Conservation (phyloP, 768 basidiomycete species). For the Steccherinum ochraceum region DNA sequence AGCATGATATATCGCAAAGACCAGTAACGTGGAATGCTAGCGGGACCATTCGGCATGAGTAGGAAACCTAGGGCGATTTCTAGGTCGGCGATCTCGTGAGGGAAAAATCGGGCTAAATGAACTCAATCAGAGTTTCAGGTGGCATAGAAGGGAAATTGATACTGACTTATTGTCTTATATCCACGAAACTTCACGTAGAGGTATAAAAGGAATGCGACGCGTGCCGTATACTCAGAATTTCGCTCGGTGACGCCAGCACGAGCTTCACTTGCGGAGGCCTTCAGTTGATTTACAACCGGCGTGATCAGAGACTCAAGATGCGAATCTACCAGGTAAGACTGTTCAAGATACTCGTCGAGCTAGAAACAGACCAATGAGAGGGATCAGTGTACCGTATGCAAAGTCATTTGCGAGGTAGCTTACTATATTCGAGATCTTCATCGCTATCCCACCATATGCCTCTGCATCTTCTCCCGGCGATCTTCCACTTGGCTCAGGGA, state of each 20-base stretch:
- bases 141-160: not conserved
- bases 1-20: slow-evolving; percentile 75
- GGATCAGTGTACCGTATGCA: no score
- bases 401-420: slow-evolving; percentile 13
- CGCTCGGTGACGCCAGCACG: slow-evolving; percentile 19
- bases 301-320: slow-evolving; percentile 72
- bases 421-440: slow-evolving; percentile 46
- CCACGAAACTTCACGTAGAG: slow-evolving; percentile 83
- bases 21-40: slow-evolving; percentile 53
- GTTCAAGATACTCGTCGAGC: slow-evolving; percentile 90
- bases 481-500: slow-evolving; percentile 35
- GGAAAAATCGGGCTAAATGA: slow-evolving; percentile 80
- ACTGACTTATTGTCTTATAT: slow-evolving; percentile 83
- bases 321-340: slow-evolving; percentile 88
- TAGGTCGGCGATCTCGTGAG: slow-evolving; percentile 83
- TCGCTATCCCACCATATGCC: slow-evolving; percentile 34
- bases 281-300: slow-evolving; percentile 65
- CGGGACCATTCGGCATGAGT: slow-evolving; percentile 37
- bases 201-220: slow-evolving; percentile 63
- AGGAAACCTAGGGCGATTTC: slow-evolving; percentile 68
- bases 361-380: slow-evolving; percentile 22
- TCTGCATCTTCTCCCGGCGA: slow-evolving; percentile 25
- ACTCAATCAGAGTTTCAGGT: not conserved
- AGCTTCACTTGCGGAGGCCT: slow-evolving; percentile 24
- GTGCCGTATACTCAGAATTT: slow-evolving; percentile 33